Evolutionary conservation across 139 green algal species (phyloP).

Genomic region (Nannochloris sp.): DNA sequence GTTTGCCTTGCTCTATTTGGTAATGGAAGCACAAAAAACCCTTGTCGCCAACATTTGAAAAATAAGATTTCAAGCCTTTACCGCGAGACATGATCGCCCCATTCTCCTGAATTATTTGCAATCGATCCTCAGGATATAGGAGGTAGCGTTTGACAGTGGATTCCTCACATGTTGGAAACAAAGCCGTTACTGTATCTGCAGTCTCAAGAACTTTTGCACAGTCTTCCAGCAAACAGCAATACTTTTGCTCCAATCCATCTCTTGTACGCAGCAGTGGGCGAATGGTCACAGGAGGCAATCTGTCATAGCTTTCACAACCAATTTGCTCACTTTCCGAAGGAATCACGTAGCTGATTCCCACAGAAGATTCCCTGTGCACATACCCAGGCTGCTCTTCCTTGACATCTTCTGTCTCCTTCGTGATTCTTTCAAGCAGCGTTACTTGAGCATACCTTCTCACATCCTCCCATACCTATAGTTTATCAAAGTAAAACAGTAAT

Average conservation of each 20-base stretch:
- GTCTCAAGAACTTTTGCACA: neutral
- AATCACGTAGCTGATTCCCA: constrained; percentile 35
- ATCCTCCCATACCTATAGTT: neutral
- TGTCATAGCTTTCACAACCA: neutral
- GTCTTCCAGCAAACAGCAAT: constrained; percentile 2
- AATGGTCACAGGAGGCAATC: constrained; percentile 31
- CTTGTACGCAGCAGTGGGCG: constrained; percentile 6
- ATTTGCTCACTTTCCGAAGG: constrained; percentile 28
- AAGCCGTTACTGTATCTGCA: constrained; percentile 9
- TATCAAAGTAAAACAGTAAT: too few relatives aligned
- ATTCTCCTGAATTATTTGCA: constrained; percentile 3
- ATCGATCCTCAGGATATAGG: constrained; percentile 12
- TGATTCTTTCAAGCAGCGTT: neutral
- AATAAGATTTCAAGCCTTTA: constrained; percentile 6
- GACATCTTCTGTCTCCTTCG: neutral
- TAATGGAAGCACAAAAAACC: constrained; percentile 40
- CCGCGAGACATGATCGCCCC: constrained; percentile 2
- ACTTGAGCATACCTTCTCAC: neutral
- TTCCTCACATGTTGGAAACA: constrained; percentile 17
- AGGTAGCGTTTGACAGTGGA: constrained; percentile 32
- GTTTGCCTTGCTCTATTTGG: too few relatives aligned
- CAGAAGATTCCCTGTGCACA: neutral
- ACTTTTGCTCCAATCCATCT: neutral
- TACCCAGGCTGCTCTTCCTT: neutral
- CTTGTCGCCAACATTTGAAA: constrained; percentile 19